Percentiles rank a stretch among this genome's conserved stretches.
phyloP scores from a whole-genome alignment of 805 yeast genomes.

The Metschnikowia henanensis region DNA sequence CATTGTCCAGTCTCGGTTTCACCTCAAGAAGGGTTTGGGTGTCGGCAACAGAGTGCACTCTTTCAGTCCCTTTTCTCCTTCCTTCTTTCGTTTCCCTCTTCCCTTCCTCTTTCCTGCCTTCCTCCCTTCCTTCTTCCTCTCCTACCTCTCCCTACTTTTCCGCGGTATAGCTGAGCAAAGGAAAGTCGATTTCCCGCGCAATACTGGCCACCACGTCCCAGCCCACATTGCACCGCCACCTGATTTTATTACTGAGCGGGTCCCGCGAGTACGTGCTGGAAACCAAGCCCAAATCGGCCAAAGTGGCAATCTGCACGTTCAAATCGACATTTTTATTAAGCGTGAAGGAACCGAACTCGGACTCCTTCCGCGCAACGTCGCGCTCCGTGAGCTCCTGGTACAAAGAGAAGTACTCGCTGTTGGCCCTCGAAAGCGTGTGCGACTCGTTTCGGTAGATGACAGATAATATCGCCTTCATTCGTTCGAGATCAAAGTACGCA shows the following conservation, averaged over 20 bases:
- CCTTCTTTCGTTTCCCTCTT: too few relatives aligned
- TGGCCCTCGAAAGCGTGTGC: constrained; percentile 26
- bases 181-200: constrained; percentile 64
- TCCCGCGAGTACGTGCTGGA: constrained; percentile 47
- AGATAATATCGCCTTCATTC: constrained; percentile 76
- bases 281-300: constrained; percentile 53
- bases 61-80: too few relatives aligned
- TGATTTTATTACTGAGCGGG: constrained; percentile 61
- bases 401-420: constrained; percentile 21
- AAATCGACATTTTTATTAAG: constrained; percentile 46
- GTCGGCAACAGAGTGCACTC: too few relatives aligned
- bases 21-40: too few relatives aligned
- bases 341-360: constrained; percentile 36
- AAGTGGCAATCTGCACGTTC: constrained; percentile 58
- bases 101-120: too few relatives aligned
- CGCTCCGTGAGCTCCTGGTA: constrained; percentile 36
- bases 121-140: too few relatives aligned
- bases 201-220: constrained; percentile 64
- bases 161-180: constrained; percentile 58
- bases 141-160: too few relatives aligned
- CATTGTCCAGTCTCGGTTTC: too few relatives aligned
- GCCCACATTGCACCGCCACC: constrained; percentile 77
- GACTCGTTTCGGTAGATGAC: constrained; percentile 56
- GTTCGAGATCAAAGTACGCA: constrained; percentile 71
- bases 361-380: constrained; percentile 30